Percentiles rank a stretch among this genome's conserved stretches.
Conservation (phyloP, 2,329 filamentous ascomycete genomes). For the Aspergillus tamarii region DNA sequence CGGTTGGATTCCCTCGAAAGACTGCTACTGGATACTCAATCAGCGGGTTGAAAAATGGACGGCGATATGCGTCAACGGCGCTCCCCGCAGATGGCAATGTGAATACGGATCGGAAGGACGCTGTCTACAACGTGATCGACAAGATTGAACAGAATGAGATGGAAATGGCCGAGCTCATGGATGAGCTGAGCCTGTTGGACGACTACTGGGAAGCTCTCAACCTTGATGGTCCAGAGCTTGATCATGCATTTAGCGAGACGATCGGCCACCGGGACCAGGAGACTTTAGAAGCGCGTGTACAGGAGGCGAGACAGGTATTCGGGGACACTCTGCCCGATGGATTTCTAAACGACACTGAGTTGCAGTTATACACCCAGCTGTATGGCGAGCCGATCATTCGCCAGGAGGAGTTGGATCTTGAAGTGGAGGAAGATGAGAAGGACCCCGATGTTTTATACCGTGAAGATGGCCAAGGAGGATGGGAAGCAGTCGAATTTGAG, state of each 20-base stretch:
- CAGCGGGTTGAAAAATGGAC: constrained; percentile 18
- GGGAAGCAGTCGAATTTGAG: constrained; percentile 39
- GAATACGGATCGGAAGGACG: constrained; percentile 29
- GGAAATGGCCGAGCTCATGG: constrained; percentile 37
- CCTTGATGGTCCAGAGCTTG: constrained; percentile 29
- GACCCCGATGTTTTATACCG: constrained; percentile 40
- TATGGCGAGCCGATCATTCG: constrained; percentile 71
- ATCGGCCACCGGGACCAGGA: constrained; percentile 37
- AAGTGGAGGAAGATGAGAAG: constrained; percentile 34
- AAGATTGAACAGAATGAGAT: constrained; percentile 41
- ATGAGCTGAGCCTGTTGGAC: constrained; percentile 38
- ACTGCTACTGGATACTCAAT: not conserved
- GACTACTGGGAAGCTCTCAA: constrained; percentile 29
- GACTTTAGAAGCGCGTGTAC: constrained; percentile 53
- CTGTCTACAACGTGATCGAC: constrained; percentile 41
- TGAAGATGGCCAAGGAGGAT: constrained; percentile 41
- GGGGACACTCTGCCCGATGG: constrained; percentile 75
- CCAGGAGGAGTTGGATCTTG: constrained; percentile 28
- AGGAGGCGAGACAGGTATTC: constrained; percentile 73
- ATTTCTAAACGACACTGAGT: constrained; percentile 71
- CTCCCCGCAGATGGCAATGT: constrained; percentile 20
- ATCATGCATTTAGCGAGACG: constrained; percentile 32
- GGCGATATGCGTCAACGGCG: constrained; percentile 29
- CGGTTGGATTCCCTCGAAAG: not conserved
- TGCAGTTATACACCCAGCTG: constrained; percentile 74